These are phyloP conservation scores for Penstemon barbatus DNA, from an alignment of 257 asterid species.

Conservation along the genomic window DNA sequence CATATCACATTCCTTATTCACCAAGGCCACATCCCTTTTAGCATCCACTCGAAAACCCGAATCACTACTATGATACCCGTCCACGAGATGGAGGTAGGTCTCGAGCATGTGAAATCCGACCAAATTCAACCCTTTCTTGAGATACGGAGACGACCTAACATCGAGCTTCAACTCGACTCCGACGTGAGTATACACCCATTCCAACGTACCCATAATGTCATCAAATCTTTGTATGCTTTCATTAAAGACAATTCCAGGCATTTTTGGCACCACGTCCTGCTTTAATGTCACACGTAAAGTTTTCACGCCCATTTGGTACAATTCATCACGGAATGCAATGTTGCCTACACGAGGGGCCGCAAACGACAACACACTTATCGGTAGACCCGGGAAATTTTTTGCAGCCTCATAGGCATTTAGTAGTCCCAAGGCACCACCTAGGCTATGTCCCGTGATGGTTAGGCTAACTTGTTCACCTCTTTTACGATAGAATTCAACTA, in stretches of 20 bases:
- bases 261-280: conserved; percentile 70
- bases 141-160: conserved; percentile 51
- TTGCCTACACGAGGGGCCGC: conserved; percentile 83
- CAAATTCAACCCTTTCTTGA: conserved; percentile 56
- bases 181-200: conserved; percentile 80
- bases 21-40: conserved; percentile 68
- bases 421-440: conserved; percentile 74
- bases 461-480: conserved; percentile 60
- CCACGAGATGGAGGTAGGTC: conserved; percentile 73
- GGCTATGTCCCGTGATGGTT: conserved; percentile 74
- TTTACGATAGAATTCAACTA: conserved; percentile 41
- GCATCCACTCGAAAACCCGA: conserved; percentile 61
- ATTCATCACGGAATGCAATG: conserved; percentile 73
- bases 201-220: conserved; percentile 68
- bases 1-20: conserved; percentile 77
- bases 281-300: conserved; percentile 54
- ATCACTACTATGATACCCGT: conserved; percentile 43
- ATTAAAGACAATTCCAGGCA: conserved; percentile 72
- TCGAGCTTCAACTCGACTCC: conserved; percentile 74
- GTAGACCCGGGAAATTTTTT: conserved; percentile 49
- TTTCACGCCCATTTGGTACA: conserved; percentile 59
- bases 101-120: conserved; percentile 72
- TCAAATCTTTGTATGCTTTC: conserved; percentile 75
- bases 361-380: conserved; percentile 58
- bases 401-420: conserved; percentile 80